Percentiles rank a stretch among this genome's conserved stretches.
Conservation (phyloP, 1,139 yeast genomes). For the Williopsis jadinii region DNA sequence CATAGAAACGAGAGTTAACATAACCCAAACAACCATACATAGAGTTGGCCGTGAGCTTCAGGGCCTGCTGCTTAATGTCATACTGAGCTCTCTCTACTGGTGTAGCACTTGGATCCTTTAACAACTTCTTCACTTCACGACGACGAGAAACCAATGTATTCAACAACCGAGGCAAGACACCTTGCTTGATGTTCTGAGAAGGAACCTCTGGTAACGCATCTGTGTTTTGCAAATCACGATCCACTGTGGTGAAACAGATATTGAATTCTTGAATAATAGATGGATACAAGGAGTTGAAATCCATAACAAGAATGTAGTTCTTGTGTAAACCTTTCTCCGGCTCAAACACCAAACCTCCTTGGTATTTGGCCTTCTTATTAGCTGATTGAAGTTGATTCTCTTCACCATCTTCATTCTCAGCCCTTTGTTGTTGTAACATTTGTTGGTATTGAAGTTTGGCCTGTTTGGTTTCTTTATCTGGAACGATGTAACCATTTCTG, state of each 20-base stretch:
- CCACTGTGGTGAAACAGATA: constrained; percentile 94
- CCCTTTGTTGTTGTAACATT: constrained; percentile 27
- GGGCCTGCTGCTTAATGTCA: constrained; percentile 94
- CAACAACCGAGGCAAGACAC: constrained; percentile 81
- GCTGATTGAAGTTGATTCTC: constrained; percentile 42
- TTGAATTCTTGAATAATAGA: constrained; percentile 95
- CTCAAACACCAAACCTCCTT: constrained; percentile 96
- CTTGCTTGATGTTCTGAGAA: constrained; percentile 48
- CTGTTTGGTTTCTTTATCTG: constrained; percentile 67
- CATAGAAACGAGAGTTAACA: constrained; percentile 87
- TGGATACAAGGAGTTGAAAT: constrained; percentile 95
- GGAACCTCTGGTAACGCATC: constrained; percentile 74
- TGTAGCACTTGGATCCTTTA: constrained; percentile 67
- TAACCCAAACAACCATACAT: constrained; percentile 99
- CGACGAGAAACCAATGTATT: constrained; percentile 86
- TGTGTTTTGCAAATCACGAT: constrained; percentile 56
- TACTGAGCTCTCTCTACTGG: constrained; percentile 66
- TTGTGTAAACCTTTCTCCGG: constrained; percentile 95
- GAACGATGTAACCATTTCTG: constrained; percentile 74
- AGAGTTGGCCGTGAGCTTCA: constrained; percentile 94
- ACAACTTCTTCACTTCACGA: constrained; percentile 80
- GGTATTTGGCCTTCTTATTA: constrained; percentile 73
- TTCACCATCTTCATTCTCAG: constrained; percentile 25
- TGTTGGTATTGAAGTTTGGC: constrained; percentile 35
- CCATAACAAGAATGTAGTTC: constrained; percentile 89